phyloP scores from a whole-genome alignment of 1,139 yeast species.

The Scheffersomyces insectosa region DNA sequence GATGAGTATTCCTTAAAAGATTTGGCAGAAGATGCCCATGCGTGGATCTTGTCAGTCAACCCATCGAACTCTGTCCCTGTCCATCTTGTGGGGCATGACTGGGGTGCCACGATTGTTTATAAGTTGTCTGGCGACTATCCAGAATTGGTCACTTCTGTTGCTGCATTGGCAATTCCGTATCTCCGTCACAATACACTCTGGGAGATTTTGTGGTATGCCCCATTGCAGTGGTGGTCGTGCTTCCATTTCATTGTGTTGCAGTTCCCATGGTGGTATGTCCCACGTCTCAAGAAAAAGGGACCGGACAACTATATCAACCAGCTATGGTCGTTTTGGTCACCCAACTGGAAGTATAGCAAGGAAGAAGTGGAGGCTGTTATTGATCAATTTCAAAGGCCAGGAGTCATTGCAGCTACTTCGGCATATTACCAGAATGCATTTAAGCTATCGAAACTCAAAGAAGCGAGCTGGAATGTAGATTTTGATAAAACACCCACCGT shows the following conservation, averaged over 20 bases:
- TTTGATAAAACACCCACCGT: conserved; percentile 41
- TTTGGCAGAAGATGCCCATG: conserved; percentile 36
- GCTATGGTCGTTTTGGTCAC: conserved; percentile 46
- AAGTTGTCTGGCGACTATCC: conserved; percentile 40
- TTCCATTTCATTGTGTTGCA: conserved; percentile 48
- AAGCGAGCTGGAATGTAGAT: conserved; percentile 32
- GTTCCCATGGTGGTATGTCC: conserved; percentile 22
- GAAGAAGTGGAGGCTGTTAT: conserved; percentile 32
- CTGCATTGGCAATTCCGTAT: conserved; percentile 44
- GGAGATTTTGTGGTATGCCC: conserved; percentile 31
- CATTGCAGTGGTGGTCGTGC: conserved; percentile 37
- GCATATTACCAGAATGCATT: conserved; percentile 42
- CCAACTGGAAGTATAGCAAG: conserved; percentile 32
- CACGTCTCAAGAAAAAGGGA: conserved; percentile 17
- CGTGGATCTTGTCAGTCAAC: conserved; percentile 32
- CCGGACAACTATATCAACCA: conserved; percentile 29
- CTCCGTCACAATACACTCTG: conserved; percentile 26
- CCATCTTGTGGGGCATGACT: conserved; percentile 47
- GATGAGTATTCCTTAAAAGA: conserved; percentile 29
- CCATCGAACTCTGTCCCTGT: conserved; percentile 26
- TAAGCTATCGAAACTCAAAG: conserved; percentile 23
- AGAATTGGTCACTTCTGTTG: conserved; percentile 34
- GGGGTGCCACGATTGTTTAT: conserved; percentile 46
- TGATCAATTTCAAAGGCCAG: conserved; percentile 23
- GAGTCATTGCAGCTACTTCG: conserved; percentile 38